Base-by-base conservation (phyloP, 148 eudicot genomes). In the Cornus controversa region DNA sequence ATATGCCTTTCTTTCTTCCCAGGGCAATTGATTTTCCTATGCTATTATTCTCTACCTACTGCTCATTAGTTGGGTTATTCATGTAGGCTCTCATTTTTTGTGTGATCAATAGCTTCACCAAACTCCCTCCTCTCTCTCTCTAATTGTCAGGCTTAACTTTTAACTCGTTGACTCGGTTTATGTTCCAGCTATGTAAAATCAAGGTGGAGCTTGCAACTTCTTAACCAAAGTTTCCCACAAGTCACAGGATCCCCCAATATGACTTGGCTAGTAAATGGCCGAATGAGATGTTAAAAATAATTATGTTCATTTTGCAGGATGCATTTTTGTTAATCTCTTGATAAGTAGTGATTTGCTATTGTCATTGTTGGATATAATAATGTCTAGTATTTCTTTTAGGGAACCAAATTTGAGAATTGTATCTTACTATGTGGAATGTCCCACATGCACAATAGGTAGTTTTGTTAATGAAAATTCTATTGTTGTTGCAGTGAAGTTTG, bases 401-500 rank as follows among this genome's bases (percentile, higher is more conserved):
- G 53, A 34, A 60, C 27, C 10, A 29, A 54, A 72, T 23, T 24
- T 4, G 27, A 73, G 3, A 73, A 58, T 45, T 11, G 28, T 34
- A 31, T 25, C 11, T 63, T 2, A 26, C 66, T 29, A 27, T 58
- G 63, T 37, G 31, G 69, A 29, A 5, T 11, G 18, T 66, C 42
- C n/a, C 16, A 13, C 23, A 67, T 2, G 23, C 69, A 10, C 27
- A 29, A 67, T 67, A 29, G 42, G 23, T 15, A 7, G 54, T 23
- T n/a, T n/a, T 3, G 7, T 22, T 27, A 66, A 27, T 13, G 20
- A 25, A 8, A 10, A 50, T 50, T 2, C 0, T 50, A 11, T 10
- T 50, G 15, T 50, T 50, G 57, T 63, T 70, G 81, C 80, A 85
- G 85, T 85, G 74, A 85, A 80, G 71, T 80, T 82, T 77, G 88